These are phyloP conservation scores for Podospora conica DNA, from an alignment of 495 filamentous ascomycete species.

Conservation along the genomic window DNA sequence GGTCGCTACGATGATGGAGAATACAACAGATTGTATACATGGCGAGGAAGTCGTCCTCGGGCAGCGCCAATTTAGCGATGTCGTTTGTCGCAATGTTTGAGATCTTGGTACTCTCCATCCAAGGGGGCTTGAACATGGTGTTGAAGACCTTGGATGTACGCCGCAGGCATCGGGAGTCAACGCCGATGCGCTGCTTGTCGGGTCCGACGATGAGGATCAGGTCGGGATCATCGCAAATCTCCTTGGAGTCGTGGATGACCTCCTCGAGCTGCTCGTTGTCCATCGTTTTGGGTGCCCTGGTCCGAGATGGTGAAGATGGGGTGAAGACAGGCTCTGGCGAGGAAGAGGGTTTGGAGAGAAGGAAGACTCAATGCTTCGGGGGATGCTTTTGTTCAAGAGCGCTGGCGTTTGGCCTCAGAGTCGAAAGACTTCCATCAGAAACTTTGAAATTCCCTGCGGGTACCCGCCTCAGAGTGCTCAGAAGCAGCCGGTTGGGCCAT, in stretches of 20 bases:
- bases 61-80: not conserved
- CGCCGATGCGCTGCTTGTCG: not conserved
- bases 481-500: too few species aligned
- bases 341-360: not conserved
- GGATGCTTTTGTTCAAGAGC: too few species aligned
- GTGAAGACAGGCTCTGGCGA: not conserved
- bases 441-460: too few species aligned
- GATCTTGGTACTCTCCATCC: not conserved
- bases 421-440: too few species aligned
- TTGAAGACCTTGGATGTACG: not conserved
- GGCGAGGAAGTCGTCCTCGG: not conserved
- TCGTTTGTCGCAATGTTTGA: not conserved
- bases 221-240: not conserved
- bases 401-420: too few species aligned
- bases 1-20: not conserved
- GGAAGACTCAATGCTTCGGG: too few species aligned
- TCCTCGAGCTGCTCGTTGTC: not conserved
- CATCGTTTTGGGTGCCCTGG: not conserved
- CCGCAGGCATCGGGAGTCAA: not conserved
- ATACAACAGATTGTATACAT: not conserved
- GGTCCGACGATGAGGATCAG: not conserved
- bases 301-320: not conserved
- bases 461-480: too few species aligned
- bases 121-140: not conserved
- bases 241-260: too few species aligned